Evolutionary conservation across 768 basidiomycete species (phyloP), one percentile per base, ranked within the genome.

Genomic region (Myochromella boudieri): DNA sequence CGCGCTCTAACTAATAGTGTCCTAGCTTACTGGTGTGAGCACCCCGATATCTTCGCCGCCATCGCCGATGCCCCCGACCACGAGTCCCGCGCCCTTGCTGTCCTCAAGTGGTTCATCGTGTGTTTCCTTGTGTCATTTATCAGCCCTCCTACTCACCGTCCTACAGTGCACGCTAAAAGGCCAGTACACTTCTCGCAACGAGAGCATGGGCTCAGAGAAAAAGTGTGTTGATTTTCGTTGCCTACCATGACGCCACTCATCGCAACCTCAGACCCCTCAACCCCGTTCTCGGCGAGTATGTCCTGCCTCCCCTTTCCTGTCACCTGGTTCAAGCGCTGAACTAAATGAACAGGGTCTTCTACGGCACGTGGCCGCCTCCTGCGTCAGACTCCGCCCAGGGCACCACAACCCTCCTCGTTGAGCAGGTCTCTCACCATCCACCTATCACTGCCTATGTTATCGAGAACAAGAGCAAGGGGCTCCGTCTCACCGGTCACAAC

Each of bases 391-490:
- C 77, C 49, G 80, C 80, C 3, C 83, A 87, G 28, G 93, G 92
- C n/a, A 73, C 83, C 63, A 95, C 91, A 3, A 75, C 77, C 31
- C 78, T 97, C 24, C 80, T 88, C 31, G 92, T 95, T 3, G 94
- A 97, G 68, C 94, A 97, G 62, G 95, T 97, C 37, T 97, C 95
- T 17, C 95, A 99, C 61, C 95, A 99, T 61, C 87, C 89, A 1
- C 87, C 89, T 6, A 85, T 91, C 57, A 91, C 90, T 33, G 91
- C 85, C 18, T 95, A 94, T 67, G 77, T 82, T 64, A 91, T 97
- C 56, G 80, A 84, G 68, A 97, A 97, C 72, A 68, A 78, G 42
- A 58, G 72, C 22, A 91, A 91, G 60, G 86, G 89, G 1, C 62
- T 98, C 44, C 68, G 78, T 38, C 77, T 95, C 42, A 78, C 81